Base-by-base conservation (phyloP, 495 filamentous ascomycete species). In the Poronia punctata region DNA sequence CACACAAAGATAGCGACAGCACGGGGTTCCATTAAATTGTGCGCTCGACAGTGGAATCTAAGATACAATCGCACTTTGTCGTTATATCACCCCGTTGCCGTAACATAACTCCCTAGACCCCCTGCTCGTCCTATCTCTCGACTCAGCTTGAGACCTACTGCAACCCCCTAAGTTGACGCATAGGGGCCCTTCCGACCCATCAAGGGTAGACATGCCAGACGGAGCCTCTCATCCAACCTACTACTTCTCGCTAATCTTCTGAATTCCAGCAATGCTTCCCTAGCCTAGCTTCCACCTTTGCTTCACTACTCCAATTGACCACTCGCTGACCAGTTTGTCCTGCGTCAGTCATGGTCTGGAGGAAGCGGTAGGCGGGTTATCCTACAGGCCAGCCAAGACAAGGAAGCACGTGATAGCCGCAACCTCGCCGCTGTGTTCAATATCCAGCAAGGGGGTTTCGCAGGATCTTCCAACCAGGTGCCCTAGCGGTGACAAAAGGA, bases 331-430 rank as follows among this genome's bases (percentile, higher is more conserved):
- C 46, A 43, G 38, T 46, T n/a, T n/a, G 38, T 45, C 47, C 49
- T 47, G 40, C 34, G 43, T 45, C 36, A 46, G 44, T 46, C 40
- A 32, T 44, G 37, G 40, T 45, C 35, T 23, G 45, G 39, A 47
- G 44, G 50, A 55, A 50, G 49, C 43, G 30, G 29, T 35, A 32
- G 52, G 46, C 39, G 45, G 35, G 35, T 50, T 58, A 58, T 58
- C 55, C 55, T 58, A 53, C 43, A 40, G 47, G 52, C 55, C 55
- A 55, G 46, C 46, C 47, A 45, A 52, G 44, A 40, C 38, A 34
- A 45, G 36, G 46, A 30, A 36, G 41, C 42, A 50, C 50, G 55
- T 50, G 39, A 58, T 58, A 43, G 34, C 49, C 39, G 46, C 40
- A 41, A 31, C 46, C 22, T 52, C n/a, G 54, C 45, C 35, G 43